Base-by-base conservation (phyloP, 106 monocot species). In the Dioscorea alata region DNA sequence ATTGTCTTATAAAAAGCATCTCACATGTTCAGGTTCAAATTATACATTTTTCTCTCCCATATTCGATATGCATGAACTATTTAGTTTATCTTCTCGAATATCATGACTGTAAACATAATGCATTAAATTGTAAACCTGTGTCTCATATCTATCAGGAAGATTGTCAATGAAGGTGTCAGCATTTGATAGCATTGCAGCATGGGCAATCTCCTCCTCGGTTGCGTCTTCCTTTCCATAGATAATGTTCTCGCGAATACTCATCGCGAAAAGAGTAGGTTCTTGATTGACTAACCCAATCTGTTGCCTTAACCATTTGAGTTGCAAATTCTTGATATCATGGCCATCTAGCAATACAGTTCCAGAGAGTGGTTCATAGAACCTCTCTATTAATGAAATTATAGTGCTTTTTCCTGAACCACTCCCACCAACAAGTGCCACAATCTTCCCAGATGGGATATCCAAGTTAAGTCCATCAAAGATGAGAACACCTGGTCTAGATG, bases 321-420 rank as follows among this genome's bases (percentile, higher is more conserved):
- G 13, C 20, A 74, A 57, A 48, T 17, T 59, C 54, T 20, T 74
- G 1, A 66, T 59, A n/a, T 66, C 65, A 57, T 57, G 35, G 13
- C 65, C 65, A 66, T 74, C 73, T n/a, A 76, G n/a, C 57, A 77
- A 13, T 32, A 78, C 33, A 32, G 9, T 22, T 31, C 77, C 71
- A n/a, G 23, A 48, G n/a, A 28, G 70, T 2, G 77, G 77, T 22
- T 77, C 57, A 23, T 77, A 77, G 59, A 77, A 77, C 65, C 65
- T 53, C 48, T 77, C 77, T 18, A 77, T 66, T 6, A 77, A 64
- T 10, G 77, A 71, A 16, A 77, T 59, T 8, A 77, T 64, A 1
- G 77, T 77, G 65, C 77, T 77, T 49, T 77, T 77, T 16, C 77
- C 77, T 0, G 71, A 77, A 12, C 77, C 77, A 59, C 71, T 77